These are phyloP conservation scores for Tylopilus subfusipes DNA, from an alignment of 768 basidiomycete genomes.

Conservation along the genomic window DNA sequence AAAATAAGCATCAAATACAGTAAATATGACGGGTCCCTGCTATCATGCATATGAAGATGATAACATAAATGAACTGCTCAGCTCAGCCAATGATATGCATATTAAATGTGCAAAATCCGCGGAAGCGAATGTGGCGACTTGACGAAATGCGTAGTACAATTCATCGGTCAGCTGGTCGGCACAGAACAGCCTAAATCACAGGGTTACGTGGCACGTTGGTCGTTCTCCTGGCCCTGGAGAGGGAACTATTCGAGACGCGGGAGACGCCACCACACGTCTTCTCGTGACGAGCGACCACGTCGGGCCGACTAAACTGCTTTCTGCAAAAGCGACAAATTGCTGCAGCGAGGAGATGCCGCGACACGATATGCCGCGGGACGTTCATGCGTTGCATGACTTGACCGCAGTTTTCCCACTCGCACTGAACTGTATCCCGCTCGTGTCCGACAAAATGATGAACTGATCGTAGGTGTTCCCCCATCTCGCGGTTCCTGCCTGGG, in stretches of 20 bases:
- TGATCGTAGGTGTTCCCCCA: constrained; percentile 25
- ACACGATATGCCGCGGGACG: constrained; percentile 28
- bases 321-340: constrained; percentile 23
- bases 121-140: constrained; percentile 1
- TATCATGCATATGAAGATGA: constrained; percentile 2
- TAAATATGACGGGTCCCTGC: not conserved
- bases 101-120: constrained; percentile 1
- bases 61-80: constrained; percentile 10
- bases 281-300: constrained; percentile 28
- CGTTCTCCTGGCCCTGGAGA: not conserved
- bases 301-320: constrained; percentile 25
- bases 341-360: constrained; percentile 24
- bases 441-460: constrained; percentile 25
- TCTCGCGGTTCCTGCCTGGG: constrained; percentile 30
- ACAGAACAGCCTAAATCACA: not conserved
- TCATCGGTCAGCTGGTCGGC: not conserved
- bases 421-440: constrained; percentile 23
- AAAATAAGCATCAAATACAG: not conserved
- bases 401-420: constrained; percentile 24
- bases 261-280: constrained; percentile 14
- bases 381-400: constrained; percentile 29
- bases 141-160: not conserved
- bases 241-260: not conserved
- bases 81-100: constrained; percentile 9
- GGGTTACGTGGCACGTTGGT: not conserved